Base-by-base conservation (phyloP, 2,329 filamentous ascomycete genomes). In the Plectosphaerella sp. region DNA sequence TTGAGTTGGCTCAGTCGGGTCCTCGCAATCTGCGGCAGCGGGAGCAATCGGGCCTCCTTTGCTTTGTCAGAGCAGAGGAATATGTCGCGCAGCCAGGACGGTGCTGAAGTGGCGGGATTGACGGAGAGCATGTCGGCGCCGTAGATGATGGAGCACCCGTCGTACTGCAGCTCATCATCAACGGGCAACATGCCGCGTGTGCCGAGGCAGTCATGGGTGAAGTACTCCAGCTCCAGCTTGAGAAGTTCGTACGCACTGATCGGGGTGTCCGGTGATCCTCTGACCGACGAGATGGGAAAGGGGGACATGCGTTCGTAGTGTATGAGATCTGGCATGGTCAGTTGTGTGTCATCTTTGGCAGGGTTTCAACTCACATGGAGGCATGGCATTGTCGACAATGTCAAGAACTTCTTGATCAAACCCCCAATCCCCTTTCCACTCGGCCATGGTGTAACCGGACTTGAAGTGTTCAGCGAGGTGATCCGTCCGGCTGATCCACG, bases 401-500 rank as follows among this genome's bases (percentile, higher is more conserved):
- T 67, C 64, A 22, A 68, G 54, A 1, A 72, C 62, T 0, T 58
- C 52, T 1, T 58, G 52, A 22, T 73, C 69, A 22, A 75, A 72
- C 2, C 72, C 72, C 67, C 72, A 72, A 46, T 71, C 68, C 14
- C 73, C 72, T 42, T 69, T 64, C 72, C 72, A 75, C 25, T 74
- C 67, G n/a, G 63, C 64, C 71, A 75, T 75, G 15, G 61, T 69
- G 45, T 62, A 65, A 1, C 72, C 72, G 1, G 61, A 61, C 45
- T 70, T 72, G 53, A 74, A 75, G 52, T 75, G 72, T 2, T 70
- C 67, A 0, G 70, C 71, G 1, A 75, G 57, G 54, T 75, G 72
- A 18, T 72, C 66, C 0, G 63, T 62, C 28, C 72, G 56, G 3
- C 63, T 57, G 1, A 61, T 58, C 72, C 72, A 75, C 2, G 67